These are phyloP conservation scores for Sporothrix sp. DNA, from an alignment of 2,329 filamentous ascomycete species.

Conservation along the genomic window DNA sequence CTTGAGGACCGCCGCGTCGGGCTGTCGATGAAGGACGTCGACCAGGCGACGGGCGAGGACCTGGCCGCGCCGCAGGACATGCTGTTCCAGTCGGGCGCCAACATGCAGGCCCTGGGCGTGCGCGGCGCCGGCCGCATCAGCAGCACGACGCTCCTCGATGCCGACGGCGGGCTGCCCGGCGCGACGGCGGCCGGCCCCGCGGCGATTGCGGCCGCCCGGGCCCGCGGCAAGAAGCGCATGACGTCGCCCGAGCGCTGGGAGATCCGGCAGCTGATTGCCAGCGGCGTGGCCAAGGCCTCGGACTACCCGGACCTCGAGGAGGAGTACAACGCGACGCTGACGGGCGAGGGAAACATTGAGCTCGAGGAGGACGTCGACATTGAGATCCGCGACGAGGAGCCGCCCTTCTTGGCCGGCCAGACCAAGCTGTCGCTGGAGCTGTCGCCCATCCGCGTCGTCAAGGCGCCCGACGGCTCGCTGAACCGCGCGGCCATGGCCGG, in stretches of 20 bases:
- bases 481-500: conserved; percentile 95
- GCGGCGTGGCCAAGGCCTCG: conserved; percentile 81
- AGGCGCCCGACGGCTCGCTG: conserved; percentile 95
- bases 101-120: conserved; percentile 67
- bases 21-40: conserved; percentile 94
- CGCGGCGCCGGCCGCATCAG: conserved; percentile 46
- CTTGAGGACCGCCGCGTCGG: conserved; percentile 75
- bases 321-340: conserved; percentile 80
- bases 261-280: conserved; percentile 91
- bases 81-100: conserved; percentile 81
- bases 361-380: conserved; percentile 96
- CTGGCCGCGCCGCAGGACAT: conserved; percentile 65
- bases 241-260: conserved; percentile 97
- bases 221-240: conserved; percentile 73
- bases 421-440: conserved; percentile 93
- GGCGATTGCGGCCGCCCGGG: conserved; percentile 29
- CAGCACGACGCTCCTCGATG: conserved; percentile 7
- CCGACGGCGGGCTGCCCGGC: conserved; percentile 32
- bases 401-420: conserved; percentile 88
- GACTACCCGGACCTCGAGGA: conserved; percentile 94
- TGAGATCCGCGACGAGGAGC: conserved; percentile 91
- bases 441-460: conserved; percentile 91
- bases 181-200: conserved; percentile 44
- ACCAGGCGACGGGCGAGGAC: conserved; percentile 79
- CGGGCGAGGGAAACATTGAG: conserved; percentile 78